Evolutionary conservation across 805 yeast genomes (phyloP).

Genomic region (Jamesozyma jinghongensis): DNA sequence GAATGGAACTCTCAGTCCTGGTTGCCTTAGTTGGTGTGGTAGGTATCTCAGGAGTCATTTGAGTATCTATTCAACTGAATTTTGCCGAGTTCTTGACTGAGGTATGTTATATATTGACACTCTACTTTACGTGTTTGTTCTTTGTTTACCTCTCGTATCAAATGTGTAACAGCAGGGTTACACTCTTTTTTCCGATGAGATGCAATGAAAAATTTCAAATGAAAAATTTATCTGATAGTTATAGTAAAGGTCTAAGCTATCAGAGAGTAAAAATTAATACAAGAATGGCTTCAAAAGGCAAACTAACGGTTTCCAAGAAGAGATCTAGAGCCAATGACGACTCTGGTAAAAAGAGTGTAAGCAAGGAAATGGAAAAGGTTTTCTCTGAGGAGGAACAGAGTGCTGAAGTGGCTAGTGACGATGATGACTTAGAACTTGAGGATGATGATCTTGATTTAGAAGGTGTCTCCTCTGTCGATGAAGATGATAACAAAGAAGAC

Average conservation of each 20-base stretch:
- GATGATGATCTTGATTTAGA: slow-evolving; percentile 16
- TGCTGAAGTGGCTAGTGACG: slow-evolving; percentile 11
- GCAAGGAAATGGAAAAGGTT: background rate
- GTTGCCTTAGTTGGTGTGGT: slow-evolving; percentile 4
- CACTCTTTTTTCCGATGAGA: no score
- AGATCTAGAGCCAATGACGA: background rate
- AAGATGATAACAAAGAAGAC: slow-evolving; percentile 8
- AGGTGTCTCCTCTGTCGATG: slow-evolving; percentile 15
- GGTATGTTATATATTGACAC: no score
- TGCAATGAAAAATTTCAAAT: slow-evolving; percentile 1
- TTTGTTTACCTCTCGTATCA: slow-evolving; percentile 3
- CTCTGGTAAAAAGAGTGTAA: background rate
- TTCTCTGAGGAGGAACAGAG: background rate
- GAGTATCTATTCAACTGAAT: no score
- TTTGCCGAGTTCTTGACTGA: no score
- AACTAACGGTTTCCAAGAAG: slow-evolving; percentile 1
- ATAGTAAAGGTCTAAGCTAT: background rate
- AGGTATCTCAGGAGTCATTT: slow-evolving; percentile 3
- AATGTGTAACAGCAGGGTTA: background rate
- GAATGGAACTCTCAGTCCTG: slow-evolving; percentile 1
- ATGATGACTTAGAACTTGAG: slow-evolving; percentile 3
- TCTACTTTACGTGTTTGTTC: slow-evolving; percentile 1
- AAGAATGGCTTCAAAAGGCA: slow-evolving; percentile 3
- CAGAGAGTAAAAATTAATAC: no score
- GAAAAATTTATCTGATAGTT: no score